Evolutionary conservation across 2,329 filamentous ascomycete species (phyloP), one percentile per base, ranked within the genome.

Genomic region (Penicillium oxalicum): DNA sequence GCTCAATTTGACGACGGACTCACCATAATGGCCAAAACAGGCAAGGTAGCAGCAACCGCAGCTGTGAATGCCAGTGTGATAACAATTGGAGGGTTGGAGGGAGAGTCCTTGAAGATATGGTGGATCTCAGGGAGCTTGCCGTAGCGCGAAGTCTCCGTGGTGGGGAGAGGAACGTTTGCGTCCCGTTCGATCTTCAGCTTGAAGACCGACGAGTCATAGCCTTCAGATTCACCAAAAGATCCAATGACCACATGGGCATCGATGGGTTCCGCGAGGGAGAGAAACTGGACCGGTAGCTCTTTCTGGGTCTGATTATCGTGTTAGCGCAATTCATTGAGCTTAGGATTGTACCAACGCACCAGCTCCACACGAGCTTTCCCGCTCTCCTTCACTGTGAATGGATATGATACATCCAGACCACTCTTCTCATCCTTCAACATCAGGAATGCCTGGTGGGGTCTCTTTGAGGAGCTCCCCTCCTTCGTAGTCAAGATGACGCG

Each of bases 361-460:
- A 98, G 75, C 60, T 94, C 86, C 29, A 95, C 77, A 47, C 83
- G 84, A 24, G 81, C 89, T 73, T 95, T 95, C 58, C 93, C 93
- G 61, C 78, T 89, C 8, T 93, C 87, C 74, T 95, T 95, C 41
- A 95, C 75, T 9, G 74, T 84, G 60, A 98, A 78, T 1, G 90
- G 83, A 62, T 91, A 95, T 1, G 91, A 90, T 25, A 90, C 84
- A 70, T 97, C 91, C 40, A 98, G 76, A 33, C 88, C 88, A 9
- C 83, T 84, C 9, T 77, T 74, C 9, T 78, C 74, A 60, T 97
- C 90, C 60, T 81, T 84, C 49, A 98, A 72, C 12, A 93, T 78
- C 46, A 98, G 77, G 75, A 96, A 96, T 5, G 90, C 90, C 72
- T 98, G 93, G 71, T 98, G 93, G 60, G 93, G 89, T 57, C 87